These are phyloP conservation scores for Dothistroma septosporum DNA, from an alignment of 2,329 filamentous ascomycete genomes.

Conservation along the genomic window DNA sequence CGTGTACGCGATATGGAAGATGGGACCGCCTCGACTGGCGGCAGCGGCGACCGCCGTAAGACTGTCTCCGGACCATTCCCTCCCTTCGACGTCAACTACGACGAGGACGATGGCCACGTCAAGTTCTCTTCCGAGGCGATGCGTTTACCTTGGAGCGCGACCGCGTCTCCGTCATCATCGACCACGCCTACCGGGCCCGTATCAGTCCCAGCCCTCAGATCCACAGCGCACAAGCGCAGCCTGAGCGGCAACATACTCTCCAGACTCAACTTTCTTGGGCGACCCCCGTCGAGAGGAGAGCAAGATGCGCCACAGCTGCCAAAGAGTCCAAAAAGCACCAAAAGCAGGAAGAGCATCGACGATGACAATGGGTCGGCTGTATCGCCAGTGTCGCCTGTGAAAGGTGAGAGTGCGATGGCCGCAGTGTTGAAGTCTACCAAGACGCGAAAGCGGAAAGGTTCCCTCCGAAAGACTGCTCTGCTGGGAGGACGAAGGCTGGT, in stretches of 20 bases:
- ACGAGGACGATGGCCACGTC: constrained; percentile 13
- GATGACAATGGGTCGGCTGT: constrained; percentile 30
- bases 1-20: constrained; percentile 25
- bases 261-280: constrained; percentile 64
- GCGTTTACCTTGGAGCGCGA: constrained; percentile 29
- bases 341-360: constrained; percentile 30
- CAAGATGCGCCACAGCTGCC: constrained; percentile 28
- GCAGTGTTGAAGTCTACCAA: constrained; percentile 32
- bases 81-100: constrained; percentile 9
- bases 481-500: constrained; percentile 63
- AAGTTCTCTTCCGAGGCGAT: constrained; percentile 19
- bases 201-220: neutral
- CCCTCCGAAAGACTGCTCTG: constrained; percentile 79
- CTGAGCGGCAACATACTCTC: constrained; percentile 64
- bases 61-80: constrained; percentile 22
- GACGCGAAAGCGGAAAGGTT: constrained; percentile 72
- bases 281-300: constrained; percentile 23
- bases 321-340: constrained; percentile 27
- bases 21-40: constrained; percentile 28
- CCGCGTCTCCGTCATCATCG: constrained; percentile 23
- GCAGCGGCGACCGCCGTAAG: constrained; percentile 24
- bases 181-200: constrained; percentile 17
- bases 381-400: constrained; percentile 25
- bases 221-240: constrained; percentile 48
- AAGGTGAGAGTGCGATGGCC: constrained; percentile 23